Conservation (phyloP, 768 basidiomycete genomes). For the Termitomyces sp. region DNA sequence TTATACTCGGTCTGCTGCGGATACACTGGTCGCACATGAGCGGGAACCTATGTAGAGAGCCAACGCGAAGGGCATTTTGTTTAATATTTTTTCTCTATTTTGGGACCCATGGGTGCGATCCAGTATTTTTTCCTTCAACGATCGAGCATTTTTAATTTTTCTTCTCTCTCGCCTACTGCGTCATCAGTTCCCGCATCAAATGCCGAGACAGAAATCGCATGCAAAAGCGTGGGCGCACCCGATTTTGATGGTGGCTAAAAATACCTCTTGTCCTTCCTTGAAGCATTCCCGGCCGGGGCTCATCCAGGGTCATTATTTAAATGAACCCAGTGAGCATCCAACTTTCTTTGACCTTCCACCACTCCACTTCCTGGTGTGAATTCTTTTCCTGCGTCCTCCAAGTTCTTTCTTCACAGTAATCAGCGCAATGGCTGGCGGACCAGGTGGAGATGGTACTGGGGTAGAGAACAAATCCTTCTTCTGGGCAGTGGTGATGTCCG, state of each 20-base stretch:
- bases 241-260: constrained; percentile 1
- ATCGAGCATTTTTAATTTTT: constrained; percentile 1
- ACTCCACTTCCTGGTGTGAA: constrained; percentile 1
- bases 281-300: constrained; percentile 4
- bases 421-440: constrained; percentile 22
- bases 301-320: not conserved
- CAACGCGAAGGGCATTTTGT: too few species aligned
- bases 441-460: constrained; percentile 26
- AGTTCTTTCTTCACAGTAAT: not conserved
- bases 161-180: not conserved
- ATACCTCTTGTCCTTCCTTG: not conserved
- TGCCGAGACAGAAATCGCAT: not conserved
- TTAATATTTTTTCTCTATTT: not conserved
- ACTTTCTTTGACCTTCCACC: constrained; percentile 1
- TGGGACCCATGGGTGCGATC: not conserved
- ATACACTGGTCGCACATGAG: too few species aligned
- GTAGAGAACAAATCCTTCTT: constrained; percentile 21
- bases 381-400: not conserved
- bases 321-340: not conserved
- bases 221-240: not conserved
- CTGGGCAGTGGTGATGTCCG: constrained; percentile 32
- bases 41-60: not conserved
- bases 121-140: not conserved
- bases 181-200: not conserved
- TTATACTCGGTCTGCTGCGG: not conserved